Base-by-base conservation (phyloP, 2,329 filamentous ascomycete genomes). In the Exserohilum turcica region DNA sequence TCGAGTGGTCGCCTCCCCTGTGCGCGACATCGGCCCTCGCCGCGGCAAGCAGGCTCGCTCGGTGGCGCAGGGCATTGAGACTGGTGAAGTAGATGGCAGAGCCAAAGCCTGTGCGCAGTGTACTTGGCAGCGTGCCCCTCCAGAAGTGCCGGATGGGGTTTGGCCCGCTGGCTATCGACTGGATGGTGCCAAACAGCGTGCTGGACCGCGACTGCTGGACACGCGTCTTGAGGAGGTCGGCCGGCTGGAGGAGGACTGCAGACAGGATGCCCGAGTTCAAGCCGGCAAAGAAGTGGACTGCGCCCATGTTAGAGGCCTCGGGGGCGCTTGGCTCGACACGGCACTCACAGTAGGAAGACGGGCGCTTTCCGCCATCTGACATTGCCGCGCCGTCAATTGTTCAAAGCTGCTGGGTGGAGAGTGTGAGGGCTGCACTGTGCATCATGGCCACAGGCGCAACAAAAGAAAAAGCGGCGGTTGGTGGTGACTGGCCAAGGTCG, bases 191-290 rank as follows among this genome's bases (percentile, higher is more conserved):
- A 47, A 84, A 75, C 52, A 97, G 84, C 2, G 91, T 75, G 61
- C 84, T 83, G 37, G 84, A 82, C 43, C 86, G 86, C 29, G 90
- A 91, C 75, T 97, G 94, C 73, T 99, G 94, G 35, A 97, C 87
- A 40, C 94, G 88, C 27, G 94, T 99, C 77, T 99, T 99, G 72
- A 99, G 86, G 3, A 99, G 87, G 77, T 99, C 94, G 68, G 94
- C 89, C 21, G 94, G 94, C 76, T 99, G 94, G 13, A 99, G 84
- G 49, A 97, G 86, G 54, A 96, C 86, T 49, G 94, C 92, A 46
- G 92, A 94, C 60, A 91, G 84, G 44, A 96, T 83, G 66, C 94
- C 94, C 6, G 92, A 97, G 68, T 86, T 85, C 50, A 97, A 84
- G 59, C 94, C 94, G 59, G 92, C 93, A 63, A 88, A 77, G 75